These are phyloP conservation scores for Rauvolfia tetraphylla DNA, from an alignment of 257 asterid species.

Conservation along the genomic window DNA sequence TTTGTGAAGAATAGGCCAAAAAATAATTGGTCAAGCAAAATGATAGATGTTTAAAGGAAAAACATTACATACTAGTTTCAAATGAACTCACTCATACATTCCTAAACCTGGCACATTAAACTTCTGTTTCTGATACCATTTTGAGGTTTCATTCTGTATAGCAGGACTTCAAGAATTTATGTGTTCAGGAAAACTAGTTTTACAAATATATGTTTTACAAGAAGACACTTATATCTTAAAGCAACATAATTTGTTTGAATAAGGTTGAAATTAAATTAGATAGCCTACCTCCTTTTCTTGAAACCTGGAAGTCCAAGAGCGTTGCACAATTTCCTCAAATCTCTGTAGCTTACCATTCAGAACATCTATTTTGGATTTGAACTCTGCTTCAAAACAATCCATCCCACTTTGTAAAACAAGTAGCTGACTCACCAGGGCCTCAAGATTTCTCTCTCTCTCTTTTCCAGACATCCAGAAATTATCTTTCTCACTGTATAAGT, in stretches of 20 bases:
- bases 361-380: conserved; percentile 39
- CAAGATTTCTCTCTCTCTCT: conserved; percentile 43
- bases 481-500: conserved; percentile 54
- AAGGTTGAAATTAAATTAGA: conserved; percentile 4
- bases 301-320: conserved; percentile 54
- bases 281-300: conserved; percentile 63
- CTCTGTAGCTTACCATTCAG: conserved; percentile 52
- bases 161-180: background rate
- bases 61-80: background rate
- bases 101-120: background rate
- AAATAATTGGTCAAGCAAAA: conserved; percentile 2
- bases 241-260: background rate
- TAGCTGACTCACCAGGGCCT: conserved; percentile 41
- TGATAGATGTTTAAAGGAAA: background rate
- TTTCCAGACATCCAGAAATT: conserved; percentile 49
- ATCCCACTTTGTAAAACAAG: conserved; percentile 47
- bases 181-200: background rate
- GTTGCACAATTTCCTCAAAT: conserved; percentile 45
- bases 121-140: background rate
- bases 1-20: background rate
- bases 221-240: background rate
- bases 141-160: background rate
- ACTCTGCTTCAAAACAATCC: conserved; percentile 49
- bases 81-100: background rate
- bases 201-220: too few species aligned